Conservation (phyloP, 2,329 filamentous ascomycete species). For the Scedosporium minutisporum region DNA sequence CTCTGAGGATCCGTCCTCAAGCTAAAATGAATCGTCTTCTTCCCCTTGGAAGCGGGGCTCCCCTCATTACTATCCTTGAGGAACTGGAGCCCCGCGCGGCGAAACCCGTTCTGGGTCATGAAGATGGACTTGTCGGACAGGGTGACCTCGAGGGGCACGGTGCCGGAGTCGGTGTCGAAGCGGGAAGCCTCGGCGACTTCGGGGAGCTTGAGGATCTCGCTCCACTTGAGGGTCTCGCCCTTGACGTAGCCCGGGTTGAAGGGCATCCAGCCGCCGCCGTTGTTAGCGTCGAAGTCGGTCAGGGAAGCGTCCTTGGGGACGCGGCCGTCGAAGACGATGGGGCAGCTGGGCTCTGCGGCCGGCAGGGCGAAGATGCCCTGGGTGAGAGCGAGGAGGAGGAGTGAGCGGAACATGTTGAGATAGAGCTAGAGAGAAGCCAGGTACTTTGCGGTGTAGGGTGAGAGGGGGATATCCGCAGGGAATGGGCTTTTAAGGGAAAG, state of each 20-base stretch:
- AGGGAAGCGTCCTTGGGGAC: conserved; percentile 16
- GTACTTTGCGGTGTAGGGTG: no score
- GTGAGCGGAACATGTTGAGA: conserved; percentile 1
- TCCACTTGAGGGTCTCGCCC: conserved; percentile 23
- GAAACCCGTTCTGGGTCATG: conserved; percentile 34
- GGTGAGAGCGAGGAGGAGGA: conserved; percentile 2
- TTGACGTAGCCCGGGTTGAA: conserved; percentile 28
- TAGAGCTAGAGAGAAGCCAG: no score
- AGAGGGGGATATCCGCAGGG: no score
- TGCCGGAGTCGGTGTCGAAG: conserved; percentile 26
- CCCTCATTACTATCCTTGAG: conserved; percentile 28
- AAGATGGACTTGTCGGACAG: conserved; percentile 34
- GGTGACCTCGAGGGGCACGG: conserved; percentile 30
- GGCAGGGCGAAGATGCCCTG: not conserved
- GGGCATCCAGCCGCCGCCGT: conserved; percentile 17
- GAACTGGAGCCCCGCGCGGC: conserved; percentile 34
- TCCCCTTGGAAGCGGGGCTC: conserved; percentile 22
- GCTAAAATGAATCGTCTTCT: conserved; percentile 27
- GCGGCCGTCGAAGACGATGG: conserved; percentile 27
- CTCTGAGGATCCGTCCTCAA: conserved; percentile 21
- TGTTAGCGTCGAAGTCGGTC: conserved; percentile 21
- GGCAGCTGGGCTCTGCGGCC: conserved; percentile 17
- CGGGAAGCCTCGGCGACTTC: conserved; percentile 14
- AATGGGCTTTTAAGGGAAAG: no score
- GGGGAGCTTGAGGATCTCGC: conserved; percentile 25